Percentiles rank a stretch among this genome's conserved stretches.
Evolutionary conservation across 2,329 filamentous ascomycete genomes (phyloP).

Genomic region (Hysterium pulicare): DNA sequence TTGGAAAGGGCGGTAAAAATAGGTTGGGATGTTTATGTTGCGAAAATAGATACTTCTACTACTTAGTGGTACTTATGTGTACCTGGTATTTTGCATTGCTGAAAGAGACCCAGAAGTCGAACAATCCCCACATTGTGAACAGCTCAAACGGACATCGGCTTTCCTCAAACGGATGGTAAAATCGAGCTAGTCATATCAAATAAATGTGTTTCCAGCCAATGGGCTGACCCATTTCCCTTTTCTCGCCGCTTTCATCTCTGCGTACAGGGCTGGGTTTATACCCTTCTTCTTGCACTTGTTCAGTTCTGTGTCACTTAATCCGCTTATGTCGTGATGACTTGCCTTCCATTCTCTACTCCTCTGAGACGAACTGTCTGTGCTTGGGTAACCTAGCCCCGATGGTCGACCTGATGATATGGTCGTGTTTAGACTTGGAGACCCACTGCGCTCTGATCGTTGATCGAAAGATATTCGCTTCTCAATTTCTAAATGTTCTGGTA

Average conservation of each 20-base stretch:
- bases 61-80: too few relatives aligned
- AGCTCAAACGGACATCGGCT: too few relatives aligned
- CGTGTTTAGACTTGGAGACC: slow-evolving; percentile 18
- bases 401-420: slow-evolving; percentile 19
- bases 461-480: slow-evolving; percentile 31
- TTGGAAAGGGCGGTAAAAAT: too few relatives aligned
- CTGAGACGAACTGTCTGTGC: slow-evolving; percentile 7
- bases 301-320: slow-evolving; percentile 39
- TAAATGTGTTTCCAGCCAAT: slow-evolving; percentile 32
- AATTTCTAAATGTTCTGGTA: slow-evolving; percentile 23
- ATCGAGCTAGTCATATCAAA: slow-evolving; percentile 10
- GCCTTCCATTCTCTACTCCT: slow-evolving; percentile 35
- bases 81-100: too few relatives aligned
- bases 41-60: too few relatives aligned
- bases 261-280: slow-evolving; percentile 45
- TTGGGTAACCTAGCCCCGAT: slow-evolving; percentile 10
- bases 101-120: too few relatives aligned
- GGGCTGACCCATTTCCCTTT: slow-evolving; percentile 38
- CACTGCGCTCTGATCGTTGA: slow-evolving; percentile 29
- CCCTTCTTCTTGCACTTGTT: slow-evolving; percentile 47
- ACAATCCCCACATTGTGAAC: too few relatives aligned
- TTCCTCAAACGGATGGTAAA: too few relatives aligned
- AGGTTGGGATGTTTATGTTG: too few relatives aligned
- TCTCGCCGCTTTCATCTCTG: slow-evolving; percentile 46
- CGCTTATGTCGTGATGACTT: slow-evolving; percentile 38